These are phyloP conservation scores for Dovyalis caffra DNA, from an alignment of 345 rosid genomes.

Conservation along the genomic window DNA sequence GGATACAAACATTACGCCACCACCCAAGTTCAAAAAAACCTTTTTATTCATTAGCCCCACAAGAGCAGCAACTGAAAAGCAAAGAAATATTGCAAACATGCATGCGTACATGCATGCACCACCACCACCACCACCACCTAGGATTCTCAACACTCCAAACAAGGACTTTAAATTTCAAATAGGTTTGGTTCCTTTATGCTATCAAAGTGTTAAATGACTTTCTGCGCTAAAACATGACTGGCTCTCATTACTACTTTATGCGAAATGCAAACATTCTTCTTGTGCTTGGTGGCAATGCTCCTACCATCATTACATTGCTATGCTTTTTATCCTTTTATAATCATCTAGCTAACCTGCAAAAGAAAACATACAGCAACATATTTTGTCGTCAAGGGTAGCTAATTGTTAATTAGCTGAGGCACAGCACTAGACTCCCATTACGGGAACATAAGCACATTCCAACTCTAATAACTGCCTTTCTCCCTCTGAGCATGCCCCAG, in stretches of 20 bases:
- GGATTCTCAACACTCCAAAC: conserved; percentile 16
- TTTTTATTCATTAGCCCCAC: conserved; percentile 14
- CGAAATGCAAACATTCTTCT: background rate
- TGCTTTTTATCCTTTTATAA: conserved; percentile 8
- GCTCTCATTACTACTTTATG: conserved; percentile 10
- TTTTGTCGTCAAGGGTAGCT: background rate
- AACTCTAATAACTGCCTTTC: background rate
- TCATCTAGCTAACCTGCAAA: background rate
- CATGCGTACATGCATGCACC: conserved; percentile 24
- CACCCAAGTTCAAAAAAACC: conserved; percentile 14
- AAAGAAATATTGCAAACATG: conserved; percentile 4
- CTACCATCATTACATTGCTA: conserved; percentile 20
- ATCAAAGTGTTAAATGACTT: conserved; percentile 8
- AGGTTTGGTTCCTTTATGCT: background rate
- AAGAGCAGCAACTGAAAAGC: conserved; percentile 1
- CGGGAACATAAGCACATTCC: background rate
- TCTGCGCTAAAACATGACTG: conserved; percentile 21
- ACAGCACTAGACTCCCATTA: background rate
- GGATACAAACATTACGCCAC: background rate
- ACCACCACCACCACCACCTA: conserved; percentile 11
- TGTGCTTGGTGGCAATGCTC: conserved; percentile 7
- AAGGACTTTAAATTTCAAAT: background rate
- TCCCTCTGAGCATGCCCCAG: background rate
- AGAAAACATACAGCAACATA: too few relatives aligned
- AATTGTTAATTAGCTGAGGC: too few relatives aligned